phyloP scores from a whole-genome alignment of 164 flowering plant species.

The Akebia trifoliata region DNA sequence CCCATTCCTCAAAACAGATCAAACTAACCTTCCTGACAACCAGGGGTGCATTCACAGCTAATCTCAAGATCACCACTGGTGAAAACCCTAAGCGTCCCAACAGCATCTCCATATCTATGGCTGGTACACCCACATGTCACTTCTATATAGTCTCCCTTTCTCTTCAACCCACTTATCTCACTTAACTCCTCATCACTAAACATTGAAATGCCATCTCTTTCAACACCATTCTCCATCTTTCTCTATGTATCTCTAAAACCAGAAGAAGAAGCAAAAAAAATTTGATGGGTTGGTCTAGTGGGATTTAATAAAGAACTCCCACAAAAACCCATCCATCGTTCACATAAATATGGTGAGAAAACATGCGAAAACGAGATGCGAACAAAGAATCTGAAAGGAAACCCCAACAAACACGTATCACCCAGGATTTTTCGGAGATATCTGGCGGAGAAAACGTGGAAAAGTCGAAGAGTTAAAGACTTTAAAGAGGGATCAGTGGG shows the following conservation, averaged over 20 bases:
- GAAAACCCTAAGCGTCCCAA: conserved; percentile 84
- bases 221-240: conserved; percentile 36
- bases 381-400: conserved; percentile 4
- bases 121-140: conserved; percentile 90
- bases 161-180: conserved; percentile 67
- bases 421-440: conserved; percentile 7
- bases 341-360: conserved; percentile 1
- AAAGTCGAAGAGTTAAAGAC: not conserved
- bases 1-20: conserved; percentile 13
- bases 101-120: conserved; percentile 81
- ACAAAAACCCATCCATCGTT: conserved; percentile 18
- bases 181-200: conserved; percentile 69
- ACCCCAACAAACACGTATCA: conserved; percentile 12
- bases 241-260: not conserved
- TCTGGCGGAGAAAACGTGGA: conserved; percentile 17
- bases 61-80: conserved; percentile 63
- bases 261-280: conserved; percentile 1
- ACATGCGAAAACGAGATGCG: not conserved
- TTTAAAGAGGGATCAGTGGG: not conserved
- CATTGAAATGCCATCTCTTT: conserved; percentile 35
- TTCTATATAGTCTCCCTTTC: conserved; percentile 48
- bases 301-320: conserved; percentile 8
- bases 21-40: conserved; percentile 47
- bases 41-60: conserved; percentile 83
- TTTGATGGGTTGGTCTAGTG: conserved; percentile 3